Evolutionary conservation across 139 green algal genomes (phyloP), one percentile per base, ranked within the genome.

Genomic region (Chlamydomonas schloesseri): DNA sequence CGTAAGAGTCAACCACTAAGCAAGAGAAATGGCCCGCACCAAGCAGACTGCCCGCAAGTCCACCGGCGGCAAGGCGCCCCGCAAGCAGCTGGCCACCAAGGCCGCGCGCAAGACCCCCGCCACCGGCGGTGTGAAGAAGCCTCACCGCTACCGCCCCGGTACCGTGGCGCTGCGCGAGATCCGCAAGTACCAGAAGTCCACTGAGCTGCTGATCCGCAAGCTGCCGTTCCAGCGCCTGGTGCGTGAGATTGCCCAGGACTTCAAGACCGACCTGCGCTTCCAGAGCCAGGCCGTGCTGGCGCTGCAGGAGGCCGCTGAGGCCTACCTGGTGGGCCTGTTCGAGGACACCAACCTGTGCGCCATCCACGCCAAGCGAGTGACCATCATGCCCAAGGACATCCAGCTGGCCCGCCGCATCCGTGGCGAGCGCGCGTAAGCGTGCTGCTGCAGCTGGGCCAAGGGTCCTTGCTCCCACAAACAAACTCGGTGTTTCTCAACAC

Each of bases 181-280:
- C 89, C 90, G 96, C 79, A 96, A 97, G 92, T 98, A 98, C 92
- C 96, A 98, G 94, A 98, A 98, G 94, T 96, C 91, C 83, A 98
- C 96, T 2, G 95, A 98, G 90, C 92, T 96, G 88, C 94, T 98
- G 34, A 98, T 98, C 93, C 93, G 96, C 89, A 98, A 98, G 94
- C 93, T 98, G 82, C 97, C 97, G 78, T 50, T 50, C 42, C 42
- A 50, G 94, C 92, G 96, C 76, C 92, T 99, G 83, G 97, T 99
- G 33, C 93, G 97, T 58, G 97, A 99, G 92, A 99, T 99, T 76
- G 96, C 97, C 36, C 96, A 99, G 94, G 97, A 99, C 94, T 99
- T 99, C 97, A 99, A 99, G 95, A 98, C 96, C 79, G 97, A 99
- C 95, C 94, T 99, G 90, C 93, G 97, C 86, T 99, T 99, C 96